Evolutionary conservation across 2,329 filamentous ascomycete genomes (phyloP).

Genomic region (Diaporthe helianthi): DNA sequence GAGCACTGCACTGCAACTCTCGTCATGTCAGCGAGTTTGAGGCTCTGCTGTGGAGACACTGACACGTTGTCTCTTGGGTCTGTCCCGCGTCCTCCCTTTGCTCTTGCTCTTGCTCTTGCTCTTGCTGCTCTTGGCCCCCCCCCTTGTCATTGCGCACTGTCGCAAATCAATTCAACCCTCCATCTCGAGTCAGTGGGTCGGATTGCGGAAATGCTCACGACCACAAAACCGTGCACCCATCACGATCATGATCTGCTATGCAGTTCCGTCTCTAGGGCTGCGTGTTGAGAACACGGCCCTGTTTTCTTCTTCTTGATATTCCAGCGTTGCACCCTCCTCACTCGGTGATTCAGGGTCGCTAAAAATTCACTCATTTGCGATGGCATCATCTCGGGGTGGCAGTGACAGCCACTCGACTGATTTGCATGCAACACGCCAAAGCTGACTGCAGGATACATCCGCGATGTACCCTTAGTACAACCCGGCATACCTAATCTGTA

Average conservation of each 20-base stretch:
- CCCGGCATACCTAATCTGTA: no score
- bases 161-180: neutral
- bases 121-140: neutral
- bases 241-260: neutral
- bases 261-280: no score
- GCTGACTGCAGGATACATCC: constrained; percentile 14
- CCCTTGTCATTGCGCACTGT: neutral
- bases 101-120: neutral
- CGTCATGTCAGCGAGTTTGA: constrained; percentile 11
- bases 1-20: constrained; percentile 1
- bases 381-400: constrained; percentile 21
- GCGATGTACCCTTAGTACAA: neutral
- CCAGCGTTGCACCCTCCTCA: neutral
- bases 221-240: neutral
- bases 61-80: constrained; percentile 17
- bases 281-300: neutral
- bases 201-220: neutral
- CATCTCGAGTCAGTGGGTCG: constrained; percentile 2
- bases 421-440: neutral
- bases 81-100: neutral
- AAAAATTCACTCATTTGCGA: neutral
- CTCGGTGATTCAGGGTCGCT: neutral
- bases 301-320: neutral
- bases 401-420: constrained; percentile 12
- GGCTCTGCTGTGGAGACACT: constrained; percentile 26